These are phyloP conservation scores for Hygrophoropsis aurantiaca DNA, from an alignment of 768 basidiomycete species.

Conservation along the genomic window DNA sequence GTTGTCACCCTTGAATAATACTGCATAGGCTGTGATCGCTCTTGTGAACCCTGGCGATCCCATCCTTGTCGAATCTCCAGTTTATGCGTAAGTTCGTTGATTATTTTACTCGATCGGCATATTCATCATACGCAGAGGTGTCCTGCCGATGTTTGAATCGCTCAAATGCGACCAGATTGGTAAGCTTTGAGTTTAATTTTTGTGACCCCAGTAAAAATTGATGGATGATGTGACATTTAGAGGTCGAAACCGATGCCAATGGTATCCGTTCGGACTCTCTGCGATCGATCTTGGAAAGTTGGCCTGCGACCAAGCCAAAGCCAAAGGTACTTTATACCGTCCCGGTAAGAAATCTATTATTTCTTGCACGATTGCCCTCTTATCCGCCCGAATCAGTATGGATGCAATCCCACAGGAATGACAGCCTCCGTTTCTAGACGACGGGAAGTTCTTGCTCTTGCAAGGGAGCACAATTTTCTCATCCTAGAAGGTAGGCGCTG, in stretches of 20 bases:
- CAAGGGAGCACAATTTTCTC: conserved; percentile 71
- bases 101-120: neutral
- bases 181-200: conserved; percentile 22
- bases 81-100: conserved; percentile 57
- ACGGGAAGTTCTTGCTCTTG: conserved; percentile 68
- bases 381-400: conserved; percentile 49
- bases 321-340: conserved; percentile 85
- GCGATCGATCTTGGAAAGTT: conserved; percentile 64
- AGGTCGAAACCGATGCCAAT: conserved; percentile 73
- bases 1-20: conserved; percentile 6
- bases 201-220: neutral
- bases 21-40: conserved; percentile 60
- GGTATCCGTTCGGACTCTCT: conserved; percentile 66
- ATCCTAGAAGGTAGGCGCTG: conserved; percentile 75
- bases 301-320: conserved; percentile 69
- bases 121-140: conserved; percentile 44
- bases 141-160: conserved; percentile 61
- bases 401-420: conserved; percentile 85
- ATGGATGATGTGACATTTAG: conserved; percentile 36
- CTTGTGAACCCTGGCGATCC: conserved; percentile 79
- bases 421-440: conserved; percentile 72
- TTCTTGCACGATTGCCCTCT: conserved; percentile 5
- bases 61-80: conserved; percentile 80
- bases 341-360: conserved; percentile 46
- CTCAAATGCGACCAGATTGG: conserved; percentile 61